These are phyloP conservation scores for Pythium plurisporium DNA, from an alignment of 352 stramenopile species.

Conservation along the genomic window DNA sequence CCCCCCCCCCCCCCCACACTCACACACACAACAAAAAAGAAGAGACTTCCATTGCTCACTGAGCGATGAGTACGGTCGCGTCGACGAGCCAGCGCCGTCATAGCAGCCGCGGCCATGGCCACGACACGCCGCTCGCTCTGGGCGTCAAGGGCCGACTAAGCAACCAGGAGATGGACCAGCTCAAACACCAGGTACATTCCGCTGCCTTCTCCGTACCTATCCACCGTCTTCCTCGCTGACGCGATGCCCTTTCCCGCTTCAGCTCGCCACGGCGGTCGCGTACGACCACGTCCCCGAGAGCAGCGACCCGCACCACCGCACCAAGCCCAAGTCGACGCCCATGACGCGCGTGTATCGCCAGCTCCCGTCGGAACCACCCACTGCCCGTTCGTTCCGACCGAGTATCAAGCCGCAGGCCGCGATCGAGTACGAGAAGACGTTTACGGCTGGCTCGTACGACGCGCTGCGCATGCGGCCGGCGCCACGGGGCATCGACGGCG, in stretches of 20 bases:
- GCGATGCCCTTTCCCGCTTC: background rate
- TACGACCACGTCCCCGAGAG: slow-evolving; percentile 47
- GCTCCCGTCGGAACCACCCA: slow-evolving; percentile 16
- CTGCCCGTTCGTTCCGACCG: slow-evolving; percentile 15
- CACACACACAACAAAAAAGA: too few species aligned
- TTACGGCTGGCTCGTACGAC: slow-evolving; percentile 32
- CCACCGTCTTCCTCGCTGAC: background rate
- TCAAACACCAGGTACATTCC: slow-evolving; percentile 42
- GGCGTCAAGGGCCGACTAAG: slow-evolving; percentile 48
- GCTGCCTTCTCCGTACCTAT: too few species aligned
- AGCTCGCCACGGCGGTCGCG: slow-evolving; percentile 53
- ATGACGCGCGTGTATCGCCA: slow-evolving; percentile 59
- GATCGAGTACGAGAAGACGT: slow-evolving; percentile 63
- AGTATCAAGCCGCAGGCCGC: slow-evolving; percentile 51
- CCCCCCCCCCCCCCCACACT: too few species aligned
- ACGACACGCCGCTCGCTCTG: slow-evolving; percentile 17
- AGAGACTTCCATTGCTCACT: too few species aligned
- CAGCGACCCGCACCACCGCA: slow-evolving; percentile 19
- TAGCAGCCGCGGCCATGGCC: too few species aligned
- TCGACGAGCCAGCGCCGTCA: too few species aligned
- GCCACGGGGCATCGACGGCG: slow-evolving; percentile 35
- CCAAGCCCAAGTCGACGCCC: slow-evolving; percentile 27
- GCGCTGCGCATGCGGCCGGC: slow-evolving; percentile 28
- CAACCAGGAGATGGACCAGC: slow-evolving; percentile 68
- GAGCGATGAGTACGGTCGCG: too few species aligned